Base-by-base conservation (phyloP, 1,284 basidiomycete species). In the Malassezia restricta region DNA sequence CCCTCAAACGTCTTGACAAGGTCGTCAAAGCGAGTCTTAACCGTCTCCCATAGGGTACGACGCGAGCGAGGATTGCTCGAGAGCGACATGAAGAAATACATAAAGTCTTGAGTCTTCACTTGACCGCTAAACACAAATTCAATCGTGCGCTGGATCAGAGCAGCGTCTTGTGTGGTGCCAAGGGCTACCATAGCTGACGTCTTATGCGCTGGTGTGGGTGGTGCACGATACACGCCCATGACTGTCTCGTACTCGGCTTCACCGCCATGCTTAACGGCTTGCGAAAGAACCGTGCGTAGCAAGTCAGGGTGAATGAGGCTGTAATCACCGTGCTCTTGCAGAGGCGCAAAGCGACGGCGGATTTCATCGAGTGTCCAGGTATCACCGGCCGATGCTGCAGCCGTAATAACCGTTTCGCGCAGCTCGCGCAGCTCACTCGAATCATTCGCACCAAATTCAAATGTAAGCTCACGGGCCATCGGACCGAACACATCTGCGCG, bases 381-480 rank as follows among this genome's bases (percentile, higher is more conserved):
- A 46, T 65, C 61, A 35, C 51, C 50, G 11, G 51, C 63, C 2
- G 84, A 82, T 20, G 83, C 81, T 17, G 81, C 78, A 12, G 75
- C 76, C n/a, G 52, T 38, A 56, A 94, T 82, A 0, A 85, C 86
- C 17, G 81, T 77, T 8, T 85, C 84, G 41, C 91, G 81, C 49
- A 94, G 76, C 64, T 85, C 81, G 29, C 82, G 80, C 35, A 78
- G 78, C 61, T 87, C 87, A 17, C 81, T 77, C 15, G 81, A 77
- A 57, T 96, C 91, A 29, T 76, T 75, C 12, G 78, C 76, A 4
- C 76, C 72, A 72, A 85, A 85, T 47, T 86, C 83, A 66, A 84
- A 92, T 11, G 88, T 87, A 43, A 92, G 78, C 62, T 78, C 79
- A 43, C 85, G 75, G 24, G 87, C 84, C 37, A 90, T 73, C 5